phyloP scores from a whole-genome alignment of 495 filamentous ascomycete genomes.

The Aspergillus avenaceus region DNA sequence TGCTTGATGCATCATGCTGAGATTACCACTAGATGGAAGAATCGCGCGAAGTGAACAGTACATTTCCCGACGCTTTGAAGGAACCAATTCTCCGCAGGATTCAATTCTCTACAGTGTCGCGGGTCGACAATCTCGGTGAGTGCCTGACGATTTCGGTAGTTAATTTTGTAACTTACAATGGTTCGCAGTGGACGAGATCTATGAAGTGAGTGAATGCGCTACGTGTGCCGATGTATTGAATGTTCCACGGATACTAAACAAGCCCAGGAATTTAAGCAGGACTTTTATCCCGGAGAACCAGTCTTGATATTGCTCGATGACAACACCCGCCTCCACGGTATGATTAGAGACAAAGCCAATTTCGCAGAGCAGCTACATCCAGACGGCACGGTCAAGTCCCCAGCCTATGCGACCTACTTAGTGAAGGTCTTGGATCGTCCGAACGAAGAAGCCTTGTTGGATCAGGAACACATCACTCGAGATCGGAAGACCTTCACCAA shows the following conservation, averaged over 20 bases:
- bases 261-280: constrained; percentile 78
- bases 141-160: constrained; percentile 1
- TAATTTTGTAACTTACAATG: constrained; percentile 19
- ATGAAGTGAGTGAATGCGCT: constrained; percentile 45
- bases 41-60: constrained; percentile 81
- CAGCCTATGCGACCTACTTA: constrained; percentile 73
- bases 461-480: constrained; percentile 77
- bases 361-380: constrained; percentile 58
- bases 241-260: constrained; percentile 27
- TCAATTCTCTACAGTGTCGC: constrained; percentile 85
- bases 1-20: not conserved
- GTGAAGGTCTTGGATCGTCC: constrained; percentile 68
- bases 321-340: constrained; percentile 68
- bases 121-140: constrained; percentile 85
- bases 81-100: constrained; percentile 85
- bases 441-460: constrained; percentile 71
- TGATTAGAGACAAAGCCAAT: constrained; percentile 82
- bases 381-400: constrained; percentile 59
- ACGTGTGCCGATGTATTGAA: not conserved
- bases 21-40: constrained; percentile 60
- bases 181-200: constrained; percentile 59
- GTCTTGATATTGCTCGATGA: constrained; percentile 70
- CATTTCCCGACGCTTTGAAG: constrained; percentile 87
- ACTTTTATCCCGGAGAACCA: constrained; percentile 89
- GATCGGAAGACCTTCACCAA: constrained; percentile 96